Conservation (phyloP, 2,329 filamentous ascomycete species). For the Sporothrix globosa region DNA sequence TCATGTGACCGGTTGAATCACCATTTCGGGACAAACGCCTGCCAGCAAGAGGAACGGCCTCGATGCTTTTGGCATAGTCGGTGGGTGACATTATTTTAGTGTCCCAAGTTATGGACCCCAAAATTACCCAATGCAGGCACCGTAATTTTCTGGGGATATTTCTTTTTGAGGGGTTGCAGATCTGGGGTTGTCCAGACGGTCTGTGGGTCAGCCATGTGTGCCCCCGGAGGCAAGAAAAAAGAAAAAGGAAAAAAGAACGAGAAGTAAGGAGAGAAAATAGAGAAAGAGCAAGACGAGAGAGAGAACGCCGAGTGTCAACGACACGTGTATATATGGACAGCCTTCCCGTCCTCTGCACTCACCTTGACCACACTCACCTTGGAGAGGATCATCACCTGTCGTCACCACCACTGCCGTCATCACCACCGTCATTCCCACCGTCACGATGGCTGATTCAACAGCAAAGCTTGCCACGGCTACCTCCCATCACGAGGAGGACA, state of each 20-base stretch:
- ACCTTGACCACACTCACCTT: neutral
- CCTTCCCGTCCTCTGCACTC: neutral
- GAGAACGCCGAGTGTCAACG: too few species aligned
- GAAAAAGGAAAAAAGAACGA: neutral
- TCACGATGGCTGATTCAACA: neutral
- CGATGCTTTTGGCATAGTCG: neutral
- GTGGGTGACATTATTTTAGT: neutral
- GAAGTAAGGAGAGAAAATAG: neutral
- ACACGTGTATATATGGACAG: neutral
- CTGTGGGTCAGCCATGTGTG: neutral
- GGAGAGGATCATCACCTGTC: neutral
- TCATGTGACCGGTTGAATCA: conserved; percentile 6
- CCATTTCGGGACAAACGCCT: neutral
- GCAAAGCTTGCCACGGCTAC: neutral
- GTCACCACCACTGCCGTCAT: neutral
- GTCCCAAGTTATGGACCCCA: neutral
- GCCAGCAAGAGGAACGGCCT: neutral
- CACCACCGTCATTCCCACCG: neutral
- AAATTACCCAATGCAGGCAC: neutral
- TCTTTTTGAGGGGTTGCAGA: neutral
- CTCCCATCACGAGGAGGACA: conserved; percentile 7
- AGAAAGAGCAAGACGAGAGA: neutral
- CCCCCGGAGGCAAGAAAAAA: neutral
- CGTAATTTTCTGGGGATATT: neutral
- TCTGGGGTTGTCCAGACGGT: neutral